Conservation (phyloP, 2,329 filamentous ascomycete genomes). For the Beauveria brongniartii region DNA sequence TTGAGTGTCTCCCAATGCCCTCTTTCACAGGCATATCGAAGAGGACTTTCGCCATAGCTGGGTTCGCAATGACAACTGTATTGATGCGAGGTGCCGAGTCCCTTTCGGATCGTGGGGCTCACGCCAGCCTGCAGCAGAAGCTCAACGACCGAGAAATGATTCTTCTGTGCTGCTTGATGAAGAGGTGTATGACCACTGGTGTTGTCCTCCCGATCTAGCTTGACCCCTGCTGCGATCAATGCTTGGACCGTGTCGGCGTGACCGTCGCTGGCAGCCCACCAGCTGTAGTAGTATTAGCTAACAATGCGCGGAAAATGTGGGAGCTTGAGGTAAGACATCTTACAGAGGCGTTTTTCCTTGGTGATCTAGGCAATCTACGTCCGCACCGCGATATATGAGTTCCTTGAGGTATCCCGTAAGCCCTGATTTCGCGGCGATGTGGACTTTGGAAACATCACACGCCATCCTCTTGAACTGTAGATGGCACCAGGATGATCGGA, state of each 20-base stretch:
- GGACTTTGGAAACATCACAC: not conserved
- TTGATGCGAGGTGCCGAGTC: not conserved
- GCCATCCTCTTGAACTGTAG: constrained; percentile 10
- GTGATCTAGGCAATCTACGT: constrained; percentile 13
- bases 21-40: not conserved
- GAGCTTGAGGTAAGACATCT: not conserved
- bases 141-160: constrained; percentile 9
- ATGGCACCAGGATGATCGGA: constrained; percentile 14
- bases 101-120: not conserved
- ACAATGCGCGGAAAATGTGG: too few species aligned
- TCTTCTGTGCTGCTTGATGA: not conserved
- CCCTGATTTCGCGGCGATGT: not conserved
- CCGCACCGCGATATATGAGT: not conserved
- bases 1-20: not conserved
- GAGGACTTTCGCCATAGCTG: not conserved
- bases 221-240: not conserved
- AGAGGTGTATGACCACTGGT: not conserved
- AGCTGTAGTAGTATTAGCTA: not conserved
- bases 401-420: not conserved
- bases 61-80: not conserved
- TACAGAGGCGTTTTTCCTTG: constrained; percentile 18
- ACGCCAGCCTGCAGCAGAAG: constrained; percentile 15
- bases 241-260: constrained; percentile 8
- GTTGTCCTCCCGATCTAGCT: not conserved
- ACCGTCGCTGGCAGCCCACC: constrained; percentile 20